Conservation (phyloP, 1,284 basidiomycete species). For the Phellopilus nigrolimitatus region DNA sequence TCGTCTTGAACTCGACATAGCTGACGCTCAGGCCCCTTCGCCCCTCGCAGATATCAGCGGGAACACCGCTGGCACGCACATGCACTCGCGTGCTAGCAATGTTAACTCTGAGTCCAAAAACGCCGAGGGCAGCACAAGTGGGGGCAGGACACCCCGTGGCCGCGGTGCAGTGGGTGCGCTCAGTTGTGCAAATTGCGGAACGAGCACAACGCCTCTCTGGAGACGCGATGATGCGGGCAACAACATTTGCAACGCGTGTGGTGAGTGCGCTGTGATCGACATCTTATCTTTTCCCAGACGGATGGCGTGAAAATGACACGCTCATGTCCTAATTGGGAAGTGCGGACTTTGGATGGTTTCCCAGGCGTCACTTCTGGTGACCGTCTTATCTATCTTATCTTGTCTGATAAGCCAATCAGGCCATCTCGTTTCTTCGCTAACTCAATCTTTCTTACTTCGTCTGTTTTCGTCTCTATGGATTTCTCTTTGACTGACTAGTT, state of each 20-base stretch:
- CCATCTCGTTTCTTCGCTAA: constrained; percentile 2
- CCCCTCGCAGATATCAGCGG: constrained; percentile 20
- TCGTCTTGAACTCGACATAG: constrained; percentile 32
- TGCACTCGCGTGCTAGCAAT: constrained; percentile 7
- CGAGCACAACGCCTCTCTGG: constrained; percentile 93
- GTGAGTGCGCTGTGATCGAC: constrained; percentile 47
- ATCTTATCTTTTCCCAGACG: constrained; percentile 25
- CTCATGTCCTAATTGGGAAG: constrained; percentile 11
- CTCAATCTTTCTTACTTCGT: constrained; percentile 19
- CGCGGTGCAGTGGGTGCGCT: constrained; percentile 68
- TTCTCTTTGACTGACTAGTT: constrained; percentile 24
- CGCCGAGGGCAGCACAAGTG: constrained; percentile 27
- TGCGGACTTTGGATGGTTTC: constrained; percentile 11
- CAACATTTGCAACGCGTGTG: constrained; percentile 91
- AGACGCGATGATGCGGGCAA: constrained; percentile 90
- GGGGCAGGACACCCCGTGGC: constrained; percentile 28
- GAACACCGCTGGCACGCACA: constrained; percentile 14
- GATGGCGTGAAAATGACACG: constrained; percentile 6
- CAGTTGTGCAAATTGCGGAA: constrained; percentile 88
- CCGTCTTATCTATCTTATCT: constrained; percentile 24
- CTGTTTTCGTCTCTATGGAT: constrained; percentile 21
- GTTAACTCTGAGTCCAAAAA: constrained; percentile 15
- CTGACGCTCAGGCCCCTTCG: constrained; percentile 25
- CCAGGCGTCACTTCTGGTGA: background rate
- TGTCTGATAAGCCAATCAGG: constrained; percentile 18